Evolutionary conservation across 768 basidiomycete genomes (phyloP).

Genomic region (Rickenella mellea): DNA sequence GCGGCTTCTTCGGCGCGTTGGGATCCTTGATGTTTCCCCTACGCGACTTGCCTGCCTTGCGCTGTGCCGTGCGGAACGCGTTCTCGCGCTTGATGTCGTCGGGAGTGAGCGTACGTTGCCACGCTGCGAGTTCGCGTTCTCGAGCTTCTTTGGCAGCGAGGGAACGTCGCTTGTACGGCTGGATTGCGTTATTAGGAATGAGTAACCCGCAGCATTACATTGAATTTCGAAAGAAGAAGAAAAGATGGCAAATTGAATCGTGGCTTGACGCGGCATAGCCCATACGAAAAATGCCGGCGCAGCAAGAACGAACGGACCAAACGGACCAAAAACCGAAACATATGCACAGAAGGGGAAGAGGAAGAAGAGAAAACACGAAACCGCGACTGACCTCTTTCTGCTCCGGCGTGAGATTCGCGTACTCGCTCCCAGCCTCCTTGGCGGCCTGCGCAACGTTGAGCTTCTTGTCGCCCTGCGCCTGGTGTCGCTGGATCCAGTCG

Average conservation of each 20-base stretch:
- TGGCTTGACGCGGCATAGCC: background rate
- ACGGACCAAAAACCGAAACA: constrained; percentile 12
- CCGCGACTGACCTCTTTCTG: constrained; percentile 67
- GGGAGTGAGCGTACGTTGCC: constrained; percentile 83
- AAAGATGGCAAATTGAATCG: background rate
- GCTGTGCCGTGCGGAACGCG: constrained; percentile 80
- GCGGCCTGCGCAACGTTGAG: constrained; percentile 93
- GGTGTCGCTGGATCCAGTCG: constrained; percentile 86
- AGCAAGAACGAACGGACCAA: constrained; percentile 9
- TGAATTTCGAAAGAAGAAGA: background rate
- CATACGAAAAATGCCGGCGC: too few relatives aligned
- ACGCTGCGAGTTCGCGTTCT: constrained; percentile 72
- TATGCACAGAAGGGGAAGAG: constrained; percentile 15
- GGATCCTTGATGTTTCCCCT: constrained; percentile 95
- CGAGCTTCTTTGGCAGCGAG: constrained; percentile 78
- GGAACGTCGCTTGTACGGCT: constrained; percentile 84
- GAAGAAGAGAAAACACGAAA: constrained; percentile 11
- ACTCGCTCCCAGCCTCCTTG: constrained; percentile 88
- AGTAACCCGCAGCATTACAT: too few relatives aligned
- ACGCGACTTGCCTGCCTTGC: constrained; percentile 86
- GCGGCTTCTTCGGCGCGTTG: constrained; percentile 92
- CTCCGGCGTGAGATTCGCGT: constrained; percentile 64
- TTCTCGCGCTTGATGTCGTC: constrained; percentile 95
- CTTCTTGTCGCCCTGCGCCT: constrained; percentile 71
- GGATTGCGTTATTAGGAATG: too few relatives aligned